Conservation (phyloP, 2,329 filamentous ascomycete species). For the Calonectria montana region DNA sequence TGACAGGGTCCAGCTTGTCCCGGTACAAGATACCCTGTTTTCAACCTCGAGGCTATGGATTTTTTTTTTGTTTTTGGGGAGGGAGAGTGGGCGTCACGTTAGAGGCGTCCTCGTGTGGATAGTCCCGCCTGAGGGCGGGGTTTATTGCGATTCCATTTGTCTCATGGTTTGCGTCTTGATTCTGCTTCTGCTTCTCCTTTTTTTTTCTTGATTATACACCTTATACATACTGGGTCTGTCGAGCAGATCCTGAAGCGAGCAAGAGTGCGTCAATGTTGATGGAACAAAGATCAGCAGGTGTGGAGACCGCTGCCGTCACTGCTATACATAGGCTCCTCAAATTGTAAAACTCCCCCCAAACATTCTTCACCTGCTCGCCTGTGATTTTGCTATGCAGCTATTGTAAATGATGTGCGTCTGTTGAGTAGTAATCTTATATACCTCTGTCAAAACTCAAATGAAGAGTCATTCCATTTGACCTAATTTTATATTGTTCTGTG, state of each 20-base stretch:
- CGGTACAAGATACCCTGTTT: conserved; percentile 21
- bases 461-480: no score
- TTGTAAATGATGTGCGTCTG: no score
- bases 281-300: conserved; percentile 43
- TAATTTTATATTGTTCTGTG: no score
- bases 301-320: conserved; percentile 41
- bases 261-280: conserved; percentile 46
- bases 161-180: conserved; percentile 40
- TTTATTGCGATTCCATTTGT: conserved; percentile 46
- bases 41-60: conserved; percentile 24
- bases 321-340: conserved; percentile 49
- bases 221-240: conserved; percentile 47
- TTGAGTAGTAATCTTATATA: no score
- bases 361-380: background rate
- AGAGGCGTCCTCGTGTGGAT: conserved; percentile 31
- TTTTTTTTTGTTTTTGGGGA: conserved; percentile 12
- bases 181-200: conserved; percentile 41
- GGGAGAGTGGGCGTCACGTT: conserved; percentile 26
- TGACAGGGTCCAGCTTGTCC: conserved; percentile 14
- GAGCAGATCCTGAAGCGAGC: conserved; percentile 45
- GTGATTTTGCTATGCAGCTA: background rate
- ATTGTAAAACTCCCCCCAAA: conserved; percentile 44
- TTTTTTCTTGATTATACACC: conserved; percentile 47
- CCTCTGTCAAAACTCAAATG: no score
- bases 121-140: conserved; percentile 30